phyloP scores from a whole-genome alignment of 208 protist species.

The Naegleria lovaniensis region DNA sequence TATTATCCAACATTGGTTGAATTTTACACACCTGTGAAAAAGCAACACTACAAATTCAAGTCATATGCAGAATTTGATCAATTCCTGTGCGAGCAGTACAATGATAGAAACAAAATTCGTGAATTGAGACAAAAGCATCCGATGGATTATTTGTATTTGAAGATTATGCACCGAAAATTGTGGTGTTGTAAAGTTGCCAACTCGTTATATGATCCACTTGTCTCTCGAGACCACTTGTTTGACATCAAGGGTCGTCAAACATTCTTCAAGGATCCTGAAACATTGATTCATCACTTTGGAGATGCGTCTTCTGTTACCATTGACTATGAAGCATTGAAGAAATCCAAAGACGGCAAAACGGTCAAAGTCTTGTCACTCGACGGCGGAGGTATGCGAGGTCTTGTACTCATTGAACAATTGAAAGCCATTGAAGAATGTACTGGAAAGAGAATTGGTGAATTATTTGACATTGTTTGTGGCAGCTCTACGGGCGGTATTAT shows the following conservation, averaged over 20 bases:
- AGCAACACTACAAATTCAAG: background rate
- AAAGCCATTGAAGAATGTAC: slow-evolving; percentile 30
- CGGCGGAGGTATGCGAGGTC: slow-evolving; percentile 30
- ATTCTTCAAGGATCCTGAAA: background rate
- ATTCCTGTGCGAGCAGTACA: background rate
- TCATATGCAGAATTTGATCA: background rate
- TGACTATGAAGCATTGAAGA: background rate
- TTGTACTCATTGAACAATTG: slow-evolving; percentile 31
- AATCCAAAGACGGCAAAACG: background rate
- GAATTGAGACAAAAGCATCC: background rate
- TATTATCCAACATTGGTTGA: background rate
- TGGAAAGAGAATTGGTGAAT: slow-evolving; percentile 23
- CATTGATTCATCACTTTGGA: background rate
- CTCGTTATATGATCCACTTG: background rate
- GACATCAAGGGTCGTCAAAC: background rate
- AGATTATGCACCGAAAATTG: background rate
- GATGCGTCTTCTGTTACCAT: background rate
- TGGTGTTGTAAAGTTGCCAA: background rate
- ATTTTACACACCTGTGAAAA: background rate
- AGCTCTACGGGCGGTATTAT: slow-evolving; percentile 32
- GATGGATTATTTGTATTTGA: background rate
- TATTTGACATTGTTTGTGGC: slow-evolving; percentile 35
- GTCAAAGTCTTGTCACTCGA: background rate
- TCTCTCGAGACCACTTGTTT: background rate
- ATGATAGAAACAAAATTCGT: background rate